Percentiles rank a stretch among this genome's conserved stretches.
phyloP scores from a whole-genome alignment of 1,284 basidiomycete species.

The Cystobasidium pallidum region DNA sequence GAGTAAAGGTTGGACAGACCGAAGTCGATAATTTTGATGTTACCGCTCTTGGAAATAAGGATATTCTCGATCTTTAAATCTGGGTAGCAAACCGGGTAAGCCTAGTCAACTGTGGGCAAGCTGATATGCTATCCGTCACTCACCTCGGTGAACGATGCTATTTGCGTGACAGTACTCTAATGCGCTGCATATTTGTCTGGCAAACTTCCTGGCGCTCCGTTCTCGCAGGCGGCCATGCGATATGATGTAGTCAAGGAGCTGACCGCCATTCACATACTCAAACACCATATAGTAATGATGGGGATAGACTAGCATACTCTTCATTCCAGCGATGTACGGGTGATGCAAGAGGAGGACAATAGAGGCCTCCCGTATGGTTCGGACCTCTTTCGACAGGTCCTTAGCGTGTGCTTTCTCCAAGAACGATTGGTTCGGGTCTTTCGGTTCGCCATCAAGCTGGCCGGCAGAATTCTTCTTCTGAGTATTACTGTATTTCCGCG shows the following conservation, averaged over 20 bases:
- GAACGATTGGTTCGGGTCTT: slow-evolving; percentile 61
- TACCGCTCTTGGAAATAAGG: slow-evolving; percentile 95
- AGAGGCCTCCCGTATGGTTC: slow-evolving; percentile 92
- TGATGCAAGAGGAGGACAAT: slow-evolving; percentile 93
- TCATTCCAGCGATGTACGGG: slow-evolving; percentile 98
- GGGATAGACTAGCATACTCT: slow-evolving; percentile 92
- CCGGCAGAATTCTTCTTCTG: slow-evolving; percentile 36
- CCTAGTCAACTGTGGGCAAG: neutral
- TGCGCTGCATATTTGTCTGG: slow-evolving; percentile 92
- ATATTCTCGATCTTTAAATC: slow-evolving; percentile 99
- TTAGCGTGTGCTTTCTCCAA: slow-evolving; percentile 77
- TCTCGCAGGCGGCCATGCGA: slow-evolving; percentile 94
- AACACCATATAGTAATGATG: slow-evolving; percentile 99
- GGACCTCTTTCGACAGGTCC: slow-evolving; percentile 93
- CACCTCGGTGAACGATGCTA: slow-evolving; percentile 86
- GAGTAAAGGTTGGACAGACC: slow-evolving; percentile 97
- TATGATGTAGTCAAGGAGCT: slow-evolving; percentile 99
- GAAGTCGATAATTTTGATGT: slow-evolving; percentile 99
- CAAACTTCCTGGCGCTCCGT: slow-evolving; percentile 93
- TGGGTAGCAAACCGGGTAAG: slow-evolving; percentile 41
- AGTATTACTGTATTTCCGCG: neutral
- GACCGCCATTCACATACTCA: slow-evolving; percentile 97
- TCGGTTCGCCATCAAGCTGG: slow-evolving; percentile 37
- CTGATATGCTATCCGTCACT: slow-evolving; percentile 20
- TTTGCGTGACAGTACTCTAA: slow-evolving; percentile 97